phyloP scores from a whole-genome alignment of 257 asterid genomes.

The Plantago elongata region DNA sequence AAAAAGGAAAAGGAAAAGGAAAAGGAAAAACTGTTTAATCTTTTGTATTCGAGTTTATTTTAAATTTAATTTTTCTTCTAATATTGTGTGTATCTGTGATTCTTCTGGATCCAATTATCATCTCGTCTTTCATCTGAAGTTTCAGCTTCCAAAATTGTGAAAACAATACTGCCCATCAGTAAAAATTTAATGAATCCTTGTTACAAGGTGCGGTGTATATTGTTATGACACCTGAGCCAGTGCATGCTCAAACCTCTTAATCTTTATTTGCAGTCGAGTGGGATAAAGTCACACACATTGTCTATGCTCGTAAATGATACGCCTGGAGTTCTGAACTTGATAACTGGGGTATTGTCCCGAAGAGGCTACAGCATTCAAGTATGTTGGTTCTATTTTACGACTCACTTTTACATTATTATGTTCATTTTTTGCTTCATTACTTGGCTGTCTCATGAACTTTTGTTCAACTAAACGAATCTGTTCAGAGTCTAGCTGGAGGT shows the following conservation, averaged over 20 bases:
- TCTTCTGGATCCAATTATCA: neutral
- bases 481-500: conserved; percentile 92
- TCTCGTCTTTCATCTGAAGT: neutral
- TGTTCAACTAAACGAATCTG: conserved; percentile 17
- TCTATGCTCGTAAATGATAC: conserved; percentile 62
- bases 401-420: neutral
- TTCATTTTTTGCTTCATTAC: neutral
- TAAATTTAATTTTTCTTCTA: no score
- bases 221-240: conserved; percentile 12
- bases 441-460: conserved; percentile 7
- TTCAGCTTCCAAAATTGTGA: neutral
- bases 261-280: conserved; percentile 54
- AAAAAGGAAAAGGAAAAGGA: neutral
- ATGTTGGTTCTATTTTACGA: conserved; percentile 12
- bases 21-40: neutral
- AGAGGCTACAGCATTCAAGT: conserved; percentile 86
- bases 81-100: neutral
- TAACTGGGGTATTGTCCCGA: conserved; percentile 82
- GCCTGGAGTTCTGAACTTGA: conserved; percentile 82
- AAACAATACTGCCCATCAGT: conserved; percentile 7
- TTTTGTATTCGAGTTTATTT: no score
- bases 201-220: no score
- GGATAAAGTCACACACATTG: conserved; percentile 72
- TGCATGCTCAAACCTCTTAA: conserved; percentile 7
- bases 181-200: no score